phyloP scores from a whole-genome alignment of 768 basidiomycete genomes.

The Gyrodon lividus region DNA sequence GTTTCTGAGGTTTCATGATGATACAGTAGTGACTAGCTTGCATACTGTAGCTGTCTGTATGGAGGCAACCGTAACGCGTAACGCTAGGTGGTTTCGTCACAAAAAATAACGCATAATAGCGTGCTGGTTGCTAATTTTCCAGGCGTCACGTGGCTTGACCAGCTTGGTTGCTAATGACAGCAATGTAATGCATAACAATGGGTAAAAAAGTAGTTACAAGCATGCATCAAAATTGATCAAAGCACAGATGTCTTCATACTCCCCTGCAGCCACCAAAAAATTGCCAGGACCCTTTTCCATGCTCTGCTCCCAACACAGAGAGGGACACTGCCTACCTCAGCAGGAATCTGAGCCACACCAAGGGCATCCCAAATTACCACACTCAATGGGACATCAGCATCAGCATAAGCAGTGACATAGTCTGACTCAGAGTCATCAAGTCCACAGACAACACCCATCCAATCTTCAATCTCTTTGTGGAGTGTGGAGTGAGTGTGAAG shows the following conservation, averaged over 20 bases:
- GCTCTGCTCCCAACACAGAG: not conserved
- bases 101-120: too few relatives aligned
- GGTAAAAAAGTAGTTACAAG: too few relatives aligned
- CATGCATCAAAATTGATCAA: too few relatives aligned
- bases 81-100: too few relatives aligned
- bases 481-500: constrained; percentile 11
- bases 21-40: too few relatives aligned
- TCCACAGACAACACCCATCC: constrained; percentile 1
- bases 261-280: not conserved
- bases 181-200: too few relatives aligned
- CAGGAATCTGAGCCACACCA: too few relatives aligned
- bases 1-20: constrained; percentile 37
- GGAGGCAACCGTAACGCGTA: not conserved
- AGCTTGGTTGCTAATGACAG: too few relatives aligned
- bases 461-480: constrained; percentile 14
- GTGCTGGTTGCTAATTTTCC: too few relatives aligned
- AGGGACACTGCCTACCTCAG: too few relatives aligned
- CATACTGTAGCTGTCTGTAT: not conserved
- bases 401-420: not conserved
- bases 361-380: too few relatives aligned
- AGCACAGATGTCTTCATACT: not conserved
- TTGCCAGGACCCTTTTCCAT: not conserved
- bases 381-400: not conserved
- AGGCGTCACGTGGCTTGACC: too few relatives aligned
- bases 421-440: not conserved